Evolutionary conservation across 2,329 filamentous ascomycete species (phyloP), one percentile per base, ranked within the genome.

Genomic region (Pyrenophora seminiperda): DNA sequence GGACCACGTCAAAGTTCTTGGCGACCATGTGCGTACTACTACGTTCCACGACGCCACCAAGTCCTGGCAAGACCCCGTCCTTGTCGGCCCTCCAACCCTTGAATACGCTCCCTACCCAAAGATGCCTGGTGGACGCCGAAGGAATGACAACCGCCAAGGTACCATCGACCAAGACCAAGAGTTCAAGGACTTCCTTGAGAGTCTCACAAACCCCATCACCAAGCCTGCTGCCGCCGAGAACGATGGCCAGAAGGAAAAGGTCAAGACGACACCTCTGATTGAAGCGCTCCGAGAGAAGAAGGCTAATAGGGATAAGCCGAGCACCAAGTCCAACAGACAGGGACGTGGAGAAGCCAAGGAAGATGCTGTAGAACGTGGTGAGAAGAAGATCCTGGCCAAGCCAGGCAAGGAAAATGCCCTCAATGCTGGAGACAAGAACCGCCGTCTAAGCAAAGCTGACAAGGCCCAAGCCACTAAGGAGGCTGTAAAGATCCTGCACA

Each of bases 131-230:
- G 83, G 81, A 29, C 90, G 90, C 70, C 83, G 84, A 41, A 86
- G 91, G 27, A 83, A 85, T 45, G 94, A 99, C 77, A 85, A 86
- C 44, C 86, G 92, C 11, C 90, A 96, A 71, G 94, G 93, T 44
- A 96, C 91, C 3, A 97, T 99, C 60, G 94, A 99, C 65, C 91
- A 96, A 70, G 94, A 99, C 66, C 86, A 90, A 0, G 94, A 97
- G 63, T 99, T 97, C 64, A 95, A 97, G 78, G 85, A 87, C 19
- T 99, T 97, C 70, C 81, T 99, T 6, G 89, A 95, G 71, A 88
- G 84, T 45, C 81, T 97, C 38, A 95, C 92, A 1, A 91, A 95
- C 61, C 84, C 83, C 2, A 79, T 84, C 53, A 73, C 75, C n/a
- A 86, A 83, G 65, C 73, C 83, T 10, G 65, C 76, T 7, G 73